phyloP scores from a whole-genome alignment of 2,329 filamentous ascomycete genomes.

The Periglandula ipomoeae region DNA sequence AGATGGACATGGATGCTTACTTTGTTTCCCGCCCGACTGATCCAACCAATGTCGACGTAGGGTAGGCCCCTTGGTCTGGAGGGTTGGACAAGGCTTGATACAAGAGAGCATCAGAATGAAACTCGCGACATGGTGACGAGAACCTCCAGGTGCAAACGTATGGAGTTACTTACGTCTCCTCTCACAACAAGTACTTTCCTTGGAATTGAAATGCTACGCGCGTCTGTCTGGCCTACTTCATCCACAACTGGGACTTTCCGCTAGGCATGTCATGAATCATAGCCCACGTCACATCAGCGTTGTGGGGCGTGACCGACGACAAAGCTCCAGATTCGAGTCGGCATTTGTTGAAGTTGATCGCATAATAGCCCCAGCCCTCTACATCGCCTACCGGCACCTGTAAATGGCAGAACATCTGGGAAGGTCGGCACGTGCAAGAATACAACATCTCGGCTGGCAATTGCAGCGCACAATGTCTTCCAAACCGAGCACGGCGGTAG shows the following conservation, averaged over 20 bases:
- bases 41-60: not conserved
- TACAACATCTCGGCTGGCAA: constrained; percentile 13
- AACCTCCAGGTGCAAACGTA: no score
- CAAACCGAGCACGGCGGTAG: constrained; percentile 1
- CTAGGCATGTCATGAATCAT: not conserved
- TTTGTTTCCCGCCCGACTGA: no score
- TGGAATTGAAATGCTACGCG: not conserved
- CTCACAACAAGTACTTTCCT: no score
- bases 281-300: not conserved
- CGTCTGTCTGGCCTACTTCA: no score
- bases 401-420: not conserved
- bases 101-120: not conserved
- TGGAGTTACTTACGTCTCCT: no score
- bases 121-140: no score
- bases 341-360: not conserved
- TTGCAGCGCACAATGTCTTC: constrained; percentile 20
- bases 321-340: not conserved
- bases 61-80: not conserved
- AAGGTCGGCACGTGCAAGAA: not conserved
- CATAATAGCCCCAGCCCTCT: not conserved
- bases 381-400: not conserved
- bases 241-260: no score
- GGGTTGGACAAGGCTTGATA: not conserved
- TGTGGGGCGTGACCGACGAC: not conserved
- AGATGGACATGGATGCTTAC: no score